Evolutionary conservation across 1,284 basidiomycete genomes (phyloP), one percentile per base, ranked within the genome.

Genomic region (Marasmius fiardii): DNA sequence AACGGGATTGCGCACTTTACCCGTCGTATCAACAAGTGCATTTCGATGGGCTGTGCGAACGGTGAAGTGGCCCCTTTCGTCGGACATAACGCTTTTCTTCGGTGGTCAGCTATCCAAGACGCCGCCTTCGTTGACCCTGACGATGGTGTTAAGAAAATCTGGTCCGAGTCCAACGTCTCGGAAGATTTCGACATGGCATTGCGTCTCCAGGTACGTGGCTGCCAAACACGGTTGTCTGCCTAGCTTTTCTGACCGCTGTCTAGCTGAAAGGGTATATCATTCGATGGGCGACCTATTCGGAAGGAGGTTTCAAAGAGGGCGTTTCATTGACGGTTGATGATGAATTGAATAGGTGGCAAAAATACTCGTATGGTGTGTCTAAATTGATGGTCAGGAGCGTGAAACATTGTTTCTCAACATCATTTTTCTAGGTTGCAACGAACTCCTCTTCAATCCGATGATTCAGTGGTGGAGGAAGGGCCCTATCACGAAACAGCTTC

Each of bases 21-120:
- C 1, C 80, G 84, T 8, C 75, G 88, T 33, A 89, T 78, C 60
- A 78, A 78, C 60, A 74, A 74, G 58, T 74, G 71, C 61, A 77
- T 78, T 18, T 77, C 75, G 0, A 70, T 77, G 63, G 71, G 71
- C 10, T 76, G 74, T 57, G 74, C 76, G 1, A 77, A 77, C 62
- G 91, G 89, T 43, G 90, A 92, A 70, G 83, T 88, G 26, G 88
- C 92, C 0, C 91, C 91, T 1, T 93, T 93, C 64, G 89, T 94
- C 58, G 92, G 92, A 0, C 92, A 94, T 70, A 93, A 94, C 58
- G 92, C 91, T 1, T 93, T 93, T 73, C 74, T 94, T 35, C 82
- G 91, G 14, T 94, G 92, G 92, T 80, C 80, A 4, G 92, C 92
- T 1, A 72, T 93, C 5, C 92, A 94, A 66, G 91, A 93, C 56